phyloP scores from a whole-genome alignment of 805 yeast species.

The Candida vartiovaarae region DNA sequence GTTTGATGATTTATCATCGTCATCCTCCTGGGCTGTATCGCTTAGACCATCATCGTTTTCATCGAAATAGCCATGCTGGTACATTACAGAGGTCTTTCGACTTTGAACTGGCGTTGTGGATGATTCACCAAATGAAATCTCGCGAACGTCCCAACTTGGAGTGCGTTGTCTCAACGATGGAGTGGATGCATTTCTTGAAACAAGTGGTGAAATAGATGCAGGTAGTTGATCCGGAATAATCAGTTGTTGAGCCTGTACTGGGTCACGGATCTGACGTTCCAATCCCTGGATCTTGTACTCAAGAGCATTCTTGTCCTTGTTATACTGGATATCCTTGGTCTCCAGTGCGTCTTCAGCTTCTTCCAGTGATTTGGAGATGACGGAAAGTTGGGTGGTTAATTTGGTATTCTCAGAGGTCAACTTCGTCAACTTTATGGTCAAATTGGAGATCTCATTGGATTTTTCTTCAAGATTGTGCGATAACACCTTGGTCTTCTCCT shows the following conservation, averaged over 20 bases:
- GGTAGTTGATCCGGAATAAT: slow-evolving; percentile 5
- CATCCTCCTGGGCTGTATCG: slow-evolving; percentile 1
- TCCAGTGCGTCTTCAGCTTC: slow-evolving; percentile 21
- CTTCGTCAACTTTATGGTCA: slow-evolving; percentile 15
- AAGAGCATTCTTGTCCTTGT: slow-evolving; percentile 13
- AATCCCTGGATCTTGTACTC: slow-evolving; percentile 15
- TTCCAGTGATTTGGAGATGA: slow-evolving; percentile 21
- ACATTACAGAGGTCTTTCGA: slow-evolving; percentile 17
- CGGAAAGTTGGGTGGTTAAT: slow-evolving; percentile 14
- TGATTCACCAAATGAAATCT: slow-evolving; percentile 40
- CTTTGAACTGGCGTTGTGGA: slow-evolving; percentile 37
- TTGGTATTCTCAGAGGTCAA: slow-evolving; percentile 22
- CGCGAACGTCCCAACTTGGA: slow-evolving; percentile 19
- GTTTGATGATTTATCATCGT: slow-evolving; percentile 8
- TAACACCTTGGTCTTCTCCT: slow-evolving; percentile 23
- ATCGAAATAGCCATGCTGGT: slow-evolving; percentile 10
- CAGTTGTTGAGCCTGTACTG: slow-evolving; percentile 14
- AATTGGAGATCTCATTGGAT: slow-evolving; percentile 15
- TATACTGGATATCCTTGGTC: slow-evolving; percentile 9
- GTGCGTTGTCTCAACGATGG: slow-evolving; percentile 12
- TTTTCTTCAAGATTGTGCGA: slow-evolving; percentile 25
- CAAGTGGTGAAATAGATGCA: background rate
- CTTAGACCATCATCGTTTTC: slow-evolving; percentile 6
- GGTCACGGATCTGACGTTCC: slow-evolving; percentile 15
- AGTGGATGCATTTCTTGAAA: slow-evolving; percentile 13